Evolutionary conservation across 2,329 filamentous ascomycete genomes (phyloP), one percentile per base, ranked within the genome.

Genomic region (Sclerotinia trifoliorum): DNA sequence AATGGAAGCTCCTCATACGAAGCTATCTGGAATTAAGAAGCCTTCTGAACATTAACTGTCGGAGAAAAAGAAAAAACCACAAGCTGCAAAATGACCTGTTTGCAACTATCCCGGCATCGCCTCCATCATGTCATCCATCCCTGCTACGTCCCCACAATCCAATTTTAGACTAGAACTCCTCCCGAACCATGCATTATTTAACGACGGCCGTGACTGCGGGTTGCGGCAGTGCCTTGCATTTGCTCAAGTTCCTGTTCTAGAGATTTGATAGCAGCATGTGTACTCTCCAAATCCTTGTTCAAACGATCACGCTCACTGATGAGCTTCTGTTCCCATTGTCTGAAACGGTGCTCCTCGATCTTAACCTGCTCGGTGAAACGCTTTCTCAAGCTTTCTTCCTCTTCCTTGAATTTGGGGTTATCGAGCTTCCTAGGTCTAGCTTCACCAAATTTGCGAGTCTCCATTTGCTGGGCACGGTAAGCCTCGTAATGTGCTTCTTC

Each of bases 351-450:
- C 84, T 99, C 95, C 85, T 99, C 96, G 78, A 99, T 92, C 92
- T 99, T 99, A 85, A 99, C 95, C 82, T 99, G 95, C 85, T 99
- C 95, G 75, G 95, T 99, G 84, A 99, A 99, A 76, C 96, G 89
- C 89, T 99, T 99, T 83, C 95, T 90, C 74, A 99, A 89, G 71
- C 92, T 92, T 86, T 99, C 95, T 80, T 99, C 95, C 83, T 99
- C 95, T 81, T 99, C 95, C 88, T 99, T 99, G 88, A 98, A 99
- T 86, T 99, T 99, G 83, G 95, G 95, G 86, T 99, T 99, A 84
- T 99, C 95, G 77, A 99, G 86, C 88, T 99, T 99, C 82, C 94
- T 88, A 75, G 95, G 95, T 74, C 94, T 90, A 70, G 94, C 94
- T 84, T 99, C 96, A 82, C 95, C 95, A 76, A 99, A 98, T 84